Conservation (phyloP, 768 basidiomycete genomes). For the Crassisporium funariophilum region DNA sequence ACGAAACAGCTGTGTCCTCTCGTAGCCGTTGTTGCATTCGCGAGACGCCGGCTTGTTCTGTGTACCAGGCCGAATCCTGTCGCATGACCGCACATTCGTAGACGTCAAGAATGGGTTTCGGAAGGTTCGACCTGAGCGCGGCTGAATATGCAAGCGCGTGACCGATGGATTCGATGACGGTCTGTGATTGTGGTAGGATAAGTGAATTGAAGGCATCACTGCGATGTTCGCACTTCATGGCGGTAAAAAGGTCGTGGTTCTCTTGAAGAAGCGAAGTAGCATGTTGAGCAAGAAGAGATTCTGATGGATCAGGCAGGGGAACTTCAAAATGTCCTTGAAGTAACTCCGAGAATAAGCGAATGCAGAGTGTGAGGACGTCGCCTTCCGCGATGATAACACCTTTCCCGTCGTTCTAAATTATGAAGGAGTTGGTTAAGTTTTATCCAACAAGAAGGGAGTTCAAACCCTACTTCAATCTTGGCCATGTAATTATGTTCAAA, state of each 20-base stretch:
- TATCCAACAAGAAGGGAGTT: conserved; percentile 5
- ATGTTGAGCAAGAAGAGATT: conserved; percentile 58
- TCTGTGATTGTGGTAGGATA: conserved; percentile 57
- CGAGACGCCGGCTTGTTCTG: conserved; percentile 50
- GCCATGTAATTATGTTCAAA: conserved; percentile 67
- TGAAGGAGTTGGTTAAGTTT: conserved; percentile 15
- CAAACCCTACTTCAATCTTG: conserved; percentile 46
- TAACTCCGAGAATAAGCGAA: conserved; percentile 60
- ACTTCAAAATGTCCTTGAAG: conserved; percentile 55
- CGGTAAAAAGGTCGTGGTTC: conserved; percentile 39
- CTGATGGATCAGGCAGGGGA: conserved; percentile 48
- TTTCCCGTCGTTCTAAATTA: conserved; percentile 45
- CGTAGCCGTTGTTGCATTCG: conserved; percentile 49
- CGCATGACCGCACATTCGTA: conserved; percentile 56
- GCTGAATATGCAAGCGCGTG: conserved; percentile 64
- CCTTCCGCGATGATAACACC: conserved; percentile 66
- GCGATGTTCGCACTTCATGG: conserved; percentile 46
- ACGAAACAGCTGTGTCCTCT: conserved; percentile 47
- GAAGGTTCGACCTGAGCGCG: conserved; percentile 44
- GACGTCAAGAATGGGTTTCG: conserved; percentile 52
- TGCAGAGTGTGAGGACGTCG: conserved; percentile 52
- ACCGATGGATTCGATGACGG: conserved; percentile 60
- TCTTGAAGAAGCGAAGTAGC: conserved; percentile 48
- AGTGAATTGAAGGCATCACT: conserved; percentile 53
- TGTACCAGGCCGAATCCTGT: conserved; percentile 61